A percentile compares a stretch with the other conserved stretches of the same genome.
Evolutionary conservation across 2,329 filamentous ascomycete genomes (phyloP).

Genomic region (Aspergillus sp.): DNA sequence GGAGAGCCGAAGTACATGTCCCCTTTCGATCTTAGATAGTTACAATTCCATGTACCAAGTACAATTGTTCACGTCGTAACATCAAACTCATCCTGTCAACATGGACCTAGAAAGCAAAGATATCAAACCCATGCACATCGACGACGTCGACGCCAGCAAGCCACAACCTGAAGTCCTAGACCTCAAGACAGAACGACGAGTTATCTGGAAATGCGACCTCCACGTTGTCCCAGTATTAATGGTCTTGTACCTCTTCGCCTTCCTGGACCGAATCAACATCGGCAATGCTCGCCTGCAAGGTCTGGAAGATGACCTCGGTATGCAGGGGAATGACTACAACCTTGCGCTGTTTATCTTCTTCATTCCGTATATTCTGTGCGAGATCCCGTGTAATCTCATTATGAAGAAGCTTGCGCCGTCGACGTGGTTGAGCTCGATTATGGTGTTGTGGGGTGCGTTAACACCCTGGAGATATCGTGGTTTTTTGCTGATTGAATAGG

Average conservation of each 20-base stretch:
- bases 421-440: constrained; percentile 16
- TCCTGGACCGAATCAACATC: constrained; percentile 29
- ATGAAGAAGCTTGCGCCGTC: constrained; percentile 14
- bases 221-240: constrained; percentile 43
- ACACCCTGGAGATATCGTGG: too few species aligned
- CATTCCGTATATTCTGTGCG: constrained; percentile 17
- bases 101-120: neutral
- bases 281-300: constrained; percentile 40
- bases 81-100: neutral
- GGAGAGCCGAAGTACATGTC: too few species aligned
- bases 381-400: constrained; percentile 16
- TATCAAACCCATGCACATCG: neutral
- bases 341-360: constrained; percentile 18
- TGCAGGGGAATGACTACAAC: constrained; percentile 41
- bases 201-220: constrained; percentile 46
- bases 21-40: too few species aligned
- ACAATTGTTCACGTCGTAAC: neutral
- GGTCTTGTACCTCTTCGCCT: constrained; percentile 29
- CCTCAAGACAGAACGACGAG: constrained; percentile 17
- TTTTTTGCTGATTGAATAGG: too few species aligned
- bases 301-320: constrained; percentile 31
- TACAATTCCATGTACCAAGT: neutral
- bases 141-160: neutral
- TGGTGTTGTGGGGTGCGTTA: constrained; percentile 16
- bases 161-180: neutral